A percentile compares a stretch with the other conserved stretches of the same genome.
Conservation (phyloP, 768 basidiomycete genomes). For the Pholiota conissans region DNA sequence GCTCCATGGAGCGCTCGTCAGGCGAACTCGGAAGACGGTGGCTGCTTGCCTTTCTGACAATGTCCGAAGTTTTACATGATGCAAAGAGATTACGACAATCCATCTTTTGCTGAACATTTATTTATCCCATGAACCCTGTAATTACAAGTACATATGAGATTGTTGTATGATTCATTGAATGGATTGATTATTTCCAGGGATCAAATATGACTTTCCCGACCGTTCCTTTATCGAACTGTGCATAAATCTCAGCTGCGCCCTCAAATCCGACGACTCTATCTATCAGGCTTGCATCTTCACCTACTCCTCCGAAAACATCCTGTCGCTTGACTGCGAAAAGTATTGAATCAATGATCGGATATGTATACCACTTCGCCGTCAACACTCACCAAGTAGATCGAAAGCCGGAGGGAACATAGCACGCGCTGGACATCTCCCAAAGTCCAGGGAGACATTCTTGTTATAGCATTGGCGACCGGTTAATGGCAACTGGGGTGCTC, state of each 20-base stretch:
- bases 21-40: not conserved
- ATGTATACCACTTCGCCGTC: not conserved
- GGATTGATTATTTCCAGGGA: conserved; percentile 53
- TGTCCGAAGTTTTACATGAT: no score
- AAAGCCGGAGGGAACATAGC: conserved; percentile 75
- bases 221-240: conserved; percentile 67
- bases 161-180: not conserved
- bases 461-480: conserved; percentile 61
- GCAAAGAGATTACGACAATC: no score
- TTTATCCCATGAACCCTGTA: no score
- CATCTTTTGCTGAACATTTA: no score
- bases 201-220: conserved; percentile 80
- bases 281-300: conserved; percentile 59
- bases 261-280: conserved; percentile 65
- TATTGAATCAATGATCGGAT: not conserved
- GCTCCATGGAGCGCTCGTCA: no score
- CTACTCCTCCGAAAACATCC: conserved; percentile 75
- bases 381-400: conserved; percentile 51
- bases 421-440: conserved; percentile 80
- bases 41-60: no score
- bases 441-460: conserved; percentile 79
- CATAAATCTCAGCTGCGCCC: conserved; percentile 58
- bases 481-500: conserved; percentile 52
- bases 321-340: conserved; percentile 52
- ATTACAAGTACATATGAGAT: not conserved